Evolutionary conservation across 2,329 filamentous ascomycete genomes (phyloP).

Genomic region (Colletotrichum gloeosporioides): DNA sequence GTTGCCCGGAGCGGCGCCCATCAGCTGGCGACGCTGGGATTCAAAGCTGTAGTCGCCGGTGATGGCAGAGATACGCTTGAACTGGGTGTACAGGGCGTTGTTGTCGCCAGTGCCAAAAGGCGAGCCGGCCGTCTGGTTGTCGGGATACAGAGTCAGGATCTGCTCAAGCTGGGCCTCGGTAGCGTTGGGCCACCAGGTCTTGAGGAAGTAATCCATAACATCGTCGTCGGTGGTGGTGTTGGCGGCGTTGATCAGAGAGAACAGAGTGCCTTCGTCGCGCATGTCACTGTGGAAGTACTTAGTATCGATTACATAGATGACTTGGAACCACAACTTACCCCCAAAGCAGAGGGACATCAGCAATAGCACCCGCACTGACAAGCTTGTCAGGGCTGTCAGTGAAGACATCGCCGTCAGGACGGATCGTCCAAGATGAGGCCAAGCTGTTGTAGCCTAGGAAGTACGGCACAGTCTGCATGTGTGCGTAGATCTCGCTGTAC

Average conservation of each 20-base stretch:
- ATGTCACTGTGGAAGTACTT: background rate
- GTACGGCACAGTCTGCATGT: background rate
- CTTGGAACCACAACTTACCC: background rate
- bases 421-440: background rate
- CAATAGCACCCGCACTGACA: background rate
- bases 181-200: constrained; percentile 30
- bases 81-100: background rate
- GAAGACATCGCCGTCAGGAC: background rate
- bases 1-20: background rate
- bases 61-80: background rate
- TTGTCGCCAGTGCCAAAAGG: background rate
- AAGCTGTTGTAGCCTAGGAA: background rate
- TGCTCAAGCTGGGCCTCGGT: constrained; percentile 50
- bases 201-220: constrained; percentile 51
- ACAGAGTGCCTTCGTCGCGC: constrained; percentile 29
- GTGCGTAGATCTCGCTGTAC: background rate
- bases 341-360: background rate
- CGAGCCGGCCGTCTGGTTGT: constrained; percentile 46
- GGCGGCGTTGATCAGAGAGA: constrained; percentile 63
- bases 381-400: background rate
- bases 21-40: background rate
- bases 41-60: background rate
- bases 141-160: constrained; percentile 54
- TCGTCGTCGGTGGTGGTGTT: constrained; percentile 59
- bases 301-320: background rate